Evolutionary conservation across 805 yeast species (phyloP), one percentile per base, ranked within the genome.

Genomic region (Metschnikowia matae): DNA sequence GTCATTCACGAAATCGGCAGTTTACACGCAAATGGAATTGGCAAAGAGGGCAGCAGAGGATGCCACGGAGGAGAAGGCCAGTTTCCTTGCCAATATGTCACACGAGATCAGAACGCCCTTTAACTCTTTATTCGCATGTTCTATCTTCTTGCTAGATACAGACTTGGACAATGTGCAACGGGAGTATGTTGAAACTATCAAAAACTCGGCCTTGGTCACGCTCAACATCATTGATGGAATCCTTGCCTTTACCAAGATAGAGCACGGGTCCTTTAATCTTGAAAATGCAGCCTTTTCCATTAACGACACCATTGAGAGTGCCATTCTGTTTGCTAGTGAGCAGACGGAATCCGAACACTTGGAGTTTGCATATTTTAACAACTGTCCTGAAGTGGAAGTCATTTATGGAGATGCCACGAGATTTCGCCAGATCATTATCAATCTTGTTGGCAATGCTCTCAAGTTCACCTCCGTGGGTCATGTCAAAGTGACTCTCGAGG

Each of bases 31-130:
- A 54, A 75, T 80, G 74, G 77, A 75, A 55, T 49, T 72, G 10
- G 73, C 74, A 7, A 69, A 69, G 45, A 55, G 61, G 41, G 65
- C 69, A 2, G 82, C 82, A 1, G 81, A 77, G 52, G 80, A 75
- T 47, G 81, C 82, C 3, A 77, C 81, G 1, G 77, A 78, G 4
- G 81, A 77, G 57, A 79, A 78, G 62, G 79, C 82, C 3, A 77
- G 79, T 47, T 79, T 79, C 58, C 59, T 79, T 50, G 74, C 74
- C 20, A 79, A 79, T 53, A 79, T 79, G 83, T 78, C 82, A 1
- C 83, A 79, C 56, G 83, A 79, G 54, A 78, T 79, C 44, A 64
- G 83, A 45, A 79, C 83, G 1, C 83, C 83, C 1, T 79, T 79
- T 62, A 79, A 80, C 56, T 76, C 80, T 2, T 65, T 77, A 32